Percentiles rank a stretch among this genome's conserved stretches.
phyloP scores from a whole-genome alignment of 2,329 filamentous ascomycete genomes.

The Aureobasidium sp. region DNA sequence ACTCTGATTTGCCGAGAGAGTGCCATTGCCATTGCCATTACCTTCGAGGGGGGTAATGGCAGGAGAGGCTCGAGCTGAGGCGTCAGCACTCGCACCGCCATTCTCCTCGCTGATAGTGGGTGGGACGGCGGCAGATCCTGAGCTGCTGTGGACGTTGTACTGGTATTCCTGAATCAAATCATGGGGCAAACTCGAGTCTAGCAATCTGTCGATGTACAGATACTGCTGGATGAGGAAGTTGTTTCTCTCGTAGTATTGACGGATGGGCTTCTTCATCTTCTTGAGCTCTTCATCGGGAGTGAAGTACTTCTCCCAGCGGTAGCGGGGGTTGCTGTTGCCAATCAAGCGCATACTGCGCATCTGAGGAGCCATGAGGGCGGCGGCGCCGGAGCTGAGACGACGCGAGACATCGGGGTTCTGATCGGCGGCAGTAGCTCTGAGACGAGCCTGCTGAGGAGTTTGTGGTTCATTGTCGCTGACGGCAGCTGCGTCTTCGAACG shows the following conservation, averaged over 20 bases:
- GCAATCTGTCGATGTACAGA: conserved; percentile 80
- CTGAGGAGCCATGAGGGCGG: conserved; percentile 47
- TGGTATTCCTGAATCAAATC: conserved; percentile 86
- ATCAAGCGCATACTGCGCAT: conserved; percentile 81
- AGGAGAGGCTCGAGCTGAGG: conserved; percentile 42
- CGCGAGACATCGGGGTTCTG: conserved; percentile 16
- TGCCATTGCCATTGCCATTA: conserved; percentile 14
- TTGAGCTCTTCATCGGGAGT: conserved; percentile 68
- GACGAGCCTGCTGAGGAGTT: background rate
- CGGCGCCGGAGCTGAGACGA: conserved; percentile 33
- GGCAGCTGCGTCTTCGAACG: conserved; percentile 4
- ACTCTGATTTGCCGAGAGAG: conserved; percentile 15
- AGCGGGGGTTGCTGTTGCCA: conserved; percentile 77
- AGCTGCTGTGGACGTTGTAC: conserved; percentile 38
- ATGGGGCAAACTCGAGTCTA: conserved; percentile 89
- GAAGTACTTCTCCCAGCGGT: conserved; percentile 80
- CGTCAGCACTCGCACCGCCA: conserved; percentile 17
- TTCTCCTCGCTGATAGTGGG: conserved; percentile 66
- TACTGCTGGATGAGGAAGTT: conserved; percentile 89
- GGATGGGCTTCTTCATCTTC: conserved; percentile 63
- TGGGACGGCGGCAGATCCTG: conserved; percentile 37
- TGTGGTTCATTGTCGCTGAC: conserved; percentile 8
- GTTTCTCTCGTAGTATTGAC: conserved; percentile 79
- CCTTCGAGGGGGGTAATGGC: background rate
- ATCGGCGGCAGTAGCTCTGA: background rate